Evolutionary conservation across 331 rosid species (phyloP).

Genomic region (Quercus tomentella): DNA sequence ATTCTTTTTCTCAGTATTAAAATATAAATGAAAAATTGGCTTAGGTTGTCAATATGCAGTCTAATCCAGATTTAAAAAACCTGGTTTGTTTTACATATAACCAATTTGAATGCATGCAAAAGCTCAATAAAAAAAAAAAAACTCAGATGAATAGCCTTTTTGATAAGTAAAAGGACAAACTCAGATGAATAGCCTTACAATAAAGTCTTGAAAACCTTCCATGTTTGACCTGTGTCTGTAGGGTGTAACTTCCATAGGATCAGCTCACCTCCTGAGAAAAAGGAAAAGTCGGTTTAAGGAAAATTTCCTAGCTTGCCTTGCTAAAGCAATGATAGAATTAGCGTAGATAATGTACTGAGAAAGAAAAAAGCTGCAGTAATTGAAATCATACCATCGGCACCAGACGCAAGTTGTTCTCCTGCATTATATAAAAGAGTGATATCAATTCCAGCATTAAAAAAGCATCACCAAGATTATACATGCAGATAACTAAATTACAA

Average conservation of each 20-base stretch:
- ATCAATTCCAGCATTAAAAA: constrained; percentile 7
- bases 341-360: background rate
- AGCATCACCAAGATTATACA: background rate
- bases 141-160: constrained; percentile 23
- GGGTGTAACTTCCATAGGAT: constrained; percentile 71
- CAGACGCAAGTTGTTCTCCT: constrained; percentile 90
- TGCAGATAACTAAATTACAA: background rate
- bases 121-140: background rate
- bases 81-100: background rate
- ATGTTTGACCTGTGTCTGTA: constrained; percentile 54
- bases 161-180: background rate
- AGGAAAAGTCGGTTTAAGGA: background rate
- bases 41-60: constrained; percentile 5
- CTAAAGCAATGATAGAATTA: background rate
- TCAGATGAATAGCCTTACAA: constrained; percentile 42
- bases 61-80: background rate
- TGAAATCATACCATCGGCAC: constrained; percentile 68
- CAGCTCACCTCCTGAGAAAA: constrained; percentile 70
- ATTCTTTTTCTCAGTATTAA: background rate
- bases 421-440: constrained; percentile 15
- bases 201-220: constrained; percentile 83
- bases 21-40: background rate
- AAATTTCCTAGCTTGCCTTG: constrained; percentile 1
- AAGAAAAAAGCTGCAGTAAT: background rate
- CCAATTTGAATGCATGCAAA: background rate